Base-by-base conservation (phyloP, 768 basidiomycete genomes). In the Podaxis sp. region DNA sequence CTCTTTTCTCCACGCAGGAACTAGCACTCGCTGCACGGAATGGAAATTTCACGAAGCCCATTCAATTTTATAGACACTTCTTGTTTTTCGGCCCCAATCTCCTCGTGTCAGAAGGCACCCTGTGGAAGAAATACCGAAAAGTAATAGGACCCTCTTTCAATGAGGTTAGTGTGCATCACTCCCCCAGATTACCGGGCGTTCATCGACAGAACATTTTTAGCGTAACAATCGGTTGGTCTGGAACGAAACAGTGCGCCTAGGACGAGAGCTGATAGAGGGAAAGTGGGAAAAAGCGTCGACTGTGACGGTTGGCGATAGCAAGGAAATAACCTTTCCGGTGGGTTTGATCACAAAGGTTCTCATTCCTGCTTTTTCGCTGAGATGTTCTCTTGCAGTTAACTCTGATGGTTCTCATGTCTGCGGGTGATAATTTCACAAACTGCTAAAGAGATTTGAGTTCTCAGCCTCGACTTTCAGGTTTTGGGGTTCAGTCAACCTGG, bases 241-340 rank as follows among this genome's bases (percentile, higher is more conserved):
- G 81, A 77, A 81, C 19, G 79, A 79, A 64, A 76, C 80, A 8
- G 63, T 76, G 38, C 68, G 71, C 19, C 76, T 81, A 22, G 74
- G 81, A 66, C 57, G 73, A n/a, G 80, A 76, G 28, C 69, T 84
- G 44, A 80, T 83, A 65, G 64, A 74, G 15, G 78, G 79, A 17
- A 74, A 82, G 3, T 87, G 87, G 84, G 74, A 68, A 3, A 70
- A 74, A 30, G 71, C 74, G 17, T 26, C 24, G 64, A 68, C 15
- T 3, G 57, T 48, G 19, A 67, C 69, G 3, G 65, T 81, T n/a
- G 78, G 82, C 48, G 78, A 87, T 67, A 75, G 75, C 53, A 68
- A 83, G 2, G 81, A 85, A 30, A 67, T 87, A n/a, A 87, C 86
- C 0, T 68, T 83, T 3, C 82, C 83, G 6, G 86, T 86, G 62